phyloP scores from a whole-genome alignment of 352 stramenopile species.

The Globisporangium rhizosaccharum region DNA sequence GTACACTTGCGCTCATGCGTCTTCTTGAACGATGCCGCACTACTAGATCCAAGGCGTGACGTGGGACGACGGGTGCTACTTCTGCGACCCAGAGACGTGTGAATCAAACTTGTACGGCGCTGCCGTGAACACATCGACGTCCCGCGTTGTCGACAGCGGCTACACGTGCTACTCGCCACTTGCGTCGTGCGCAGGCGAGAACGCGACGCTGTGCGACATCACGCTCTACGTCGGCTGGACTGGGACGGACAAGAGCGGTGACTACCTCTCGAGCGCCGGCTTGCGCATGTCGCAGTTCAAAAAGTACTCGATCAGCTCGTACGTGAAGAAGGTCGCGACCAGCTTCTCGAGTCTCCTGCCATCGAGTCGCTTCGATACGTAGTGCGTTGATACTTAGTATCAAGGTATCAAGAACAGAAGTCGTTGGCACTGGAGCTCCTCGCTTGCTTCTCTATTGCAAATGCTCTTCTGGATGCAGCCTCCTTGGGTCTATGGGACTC shows the following conservation, averaged over 20 bases:
- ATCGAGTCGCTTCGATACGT: constrained; percentile 37
- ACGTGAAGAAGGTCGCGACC: constrained; percentile 57
- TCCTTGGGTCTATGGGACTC: constrained; percentile 8
- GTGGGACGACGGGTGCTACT: constrained; percentile 82
- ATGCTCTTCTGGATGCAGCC: constrained; percentile 6
- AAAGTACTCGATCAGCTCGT: constrained; percentile 78
- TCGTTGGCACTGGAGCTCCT: too few species aligned
- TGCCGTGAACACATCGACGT: constrained; percentile 38
- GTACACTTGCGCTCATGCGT: neutral
- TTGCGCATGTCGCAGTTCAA: constrained; percentile 81
- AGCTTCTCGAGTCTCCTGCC: constrained; percentile 47
- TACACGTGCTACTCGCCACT: constrained; percentile 60
- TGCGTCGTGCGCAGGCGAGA: constrained; percentile 30
- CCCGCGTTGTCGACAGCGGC: constrained; percentile 37
- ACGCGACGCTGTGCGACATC: constrained; percentile 50
- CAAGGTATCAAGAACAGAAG: neutral
- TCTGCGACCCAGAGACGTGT: constrained; percentile 50
- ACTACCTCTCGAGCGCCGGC: constrained; percentile 72
- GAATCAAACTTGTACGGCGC: constrained; percentile 63
- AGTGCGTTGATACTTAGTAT: constrained; percentile 5
- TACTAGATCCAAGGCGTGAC: constrained; percentile 64
- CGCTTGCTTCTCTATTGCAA: neutral
- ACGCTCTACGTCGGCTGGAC: constrained; percentile 81
- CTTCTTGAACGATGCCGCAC: neutral
- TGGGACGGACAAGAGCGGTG: constrained; percentile 67